Conservation (phyloP, 768 basidiomycete species). For the Mycena crocata region DNA sequence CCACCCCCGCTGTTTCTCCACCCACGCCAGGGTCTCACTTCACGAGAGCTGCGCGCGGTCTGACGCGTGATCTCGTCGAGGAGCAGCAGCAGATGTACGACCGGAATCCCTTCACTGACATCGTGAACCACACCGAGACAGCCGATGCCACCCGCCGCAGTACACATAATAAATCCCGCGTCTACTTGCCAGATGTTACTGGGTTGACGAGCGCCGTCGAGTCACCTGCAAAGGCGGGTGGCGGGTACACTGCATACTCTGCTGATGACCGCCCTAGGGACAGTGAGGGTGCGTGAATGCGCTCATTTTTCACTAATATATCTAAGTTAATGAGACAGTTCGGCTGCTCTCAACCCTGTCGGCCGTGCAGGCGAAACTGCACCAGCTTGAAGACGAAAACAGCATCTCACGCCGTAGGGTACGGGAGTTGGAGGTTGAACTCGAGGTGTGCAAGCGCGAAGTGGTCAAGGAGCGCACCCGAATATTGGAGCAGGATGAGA, state of each 20-base stretch:
- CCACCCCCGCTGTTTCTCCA: conserved; percentile 45
- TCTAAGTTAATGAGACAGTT: conserved; percentile 49
- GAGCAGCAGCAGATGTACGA: conserved; percentile 40
- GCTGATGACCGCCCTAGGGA: conserved; percentile 63
- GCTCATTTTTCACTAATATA: neutral
- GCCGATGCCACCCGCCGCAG: conserved; percentile 36
- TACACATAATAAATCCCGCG: conserved; percentile 44
- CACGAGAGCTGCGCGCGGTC: conserved; percentile 66
- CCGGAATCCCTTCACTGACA: conserved; percentile 55
- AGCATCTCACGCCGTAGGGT: conserved; percentile 83
- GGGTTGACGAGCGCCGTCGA: conserved; percentile 84
- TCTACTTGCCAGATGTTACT: conserved; percentile 86
- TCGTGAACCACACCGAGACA: conserved; percentile 40
- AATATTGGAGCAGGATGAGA: conserved; percentile 67
- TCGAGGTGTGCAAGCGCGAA: conserved; percentile 87
- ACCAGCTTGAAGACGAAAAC: conserved; percentile 85
- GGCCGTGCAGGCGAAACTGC: conserved; percentile 73
- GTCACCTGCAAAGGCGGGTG: conserved; percentile 71
- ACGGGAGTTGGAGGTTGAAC: conserved; percentile 87
- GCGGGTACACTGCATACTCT: conserved; percentile 63
- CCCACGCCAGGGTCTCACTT: conserved; percentile 67
- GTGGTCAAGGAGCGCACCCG: conserved; percentile 76
- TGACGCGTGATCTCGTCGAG: conserved; percentile 65
- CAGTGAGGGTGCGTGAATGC: conserved; percentile 67
- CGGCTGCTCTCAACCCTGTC: conserved; percentile 72